A percentile compares a stretch with the other conserved stretches of the same genome.
Evolutionary conservation across 2,329 filamentous ascomycete genomes (phyloP).

Genomic region (Bipolaris bicolor): DNA sequence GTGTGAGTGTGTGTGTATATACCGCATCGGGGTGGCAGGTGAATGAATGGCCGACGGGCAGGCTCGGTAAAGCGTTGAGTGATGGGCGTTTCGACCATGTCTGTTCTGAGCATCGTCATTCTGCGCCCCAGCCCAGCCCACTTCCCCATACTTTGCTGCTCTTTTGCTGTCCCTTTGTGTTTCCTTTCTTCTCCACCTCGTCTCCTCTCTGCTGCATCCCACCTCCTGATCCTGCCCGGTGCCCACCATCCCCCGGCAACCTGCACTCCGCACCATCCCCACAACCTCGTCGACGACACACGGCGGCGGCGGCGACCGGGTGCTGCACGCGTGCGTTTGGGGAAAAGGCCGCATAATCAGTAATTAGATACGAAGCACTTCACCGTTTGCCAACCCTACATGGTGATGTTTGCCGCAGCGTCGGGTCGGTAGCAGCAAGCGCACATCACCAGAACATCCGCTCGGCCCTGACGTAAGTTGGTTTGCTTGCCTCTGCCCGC

Average conservation of each 20-base stretch:
- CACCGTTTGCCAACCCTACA: neutral
- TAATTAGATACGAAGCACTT: neutral
- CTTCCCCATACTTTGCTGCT: conserved; percentile 9
- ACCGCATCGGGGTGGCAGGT: neutral
- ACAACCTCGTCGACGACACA: conserved; percentile 3
- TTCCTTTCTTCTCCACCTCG: neutral
- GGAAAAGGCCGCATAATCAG: neutral
- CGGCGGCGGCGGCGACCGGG: neutral
- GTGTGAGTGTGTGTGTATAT: too few relatives aligned
- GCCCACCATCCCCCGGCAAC: neutral
- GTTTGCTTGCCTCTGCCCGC: conserved; percentile 1
- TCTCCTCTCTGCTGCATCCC: neutral
- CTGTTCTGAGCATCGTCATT: conserved; percentile 6
- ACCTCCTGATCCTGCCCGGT: neutral
- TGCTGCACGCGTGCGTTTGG: neutral
- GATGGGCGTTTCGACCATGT: conserved; percentile 13
- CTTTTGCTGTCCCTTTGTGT: conserved; percentile 1
- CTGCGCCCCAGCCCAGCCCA: conserved; percentile 13
- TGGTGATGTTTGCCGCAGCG: neutral
- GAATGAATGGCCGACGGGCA: neutral
- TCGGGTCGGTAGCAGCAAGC: neutral
- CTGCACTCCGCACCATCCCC: neutral
- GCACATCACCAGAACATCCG: conserved; percentile 13
- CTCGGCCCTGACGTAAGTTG: conserved; percentile 17
- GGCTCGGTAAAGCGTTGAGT: neutral